Evolutionary conservation across 1,284 basidiomycete genomes (phyloP), one percentile per base, ranked within the genome.

Genomic region (Ceraceosorus guamensis): DNA sequence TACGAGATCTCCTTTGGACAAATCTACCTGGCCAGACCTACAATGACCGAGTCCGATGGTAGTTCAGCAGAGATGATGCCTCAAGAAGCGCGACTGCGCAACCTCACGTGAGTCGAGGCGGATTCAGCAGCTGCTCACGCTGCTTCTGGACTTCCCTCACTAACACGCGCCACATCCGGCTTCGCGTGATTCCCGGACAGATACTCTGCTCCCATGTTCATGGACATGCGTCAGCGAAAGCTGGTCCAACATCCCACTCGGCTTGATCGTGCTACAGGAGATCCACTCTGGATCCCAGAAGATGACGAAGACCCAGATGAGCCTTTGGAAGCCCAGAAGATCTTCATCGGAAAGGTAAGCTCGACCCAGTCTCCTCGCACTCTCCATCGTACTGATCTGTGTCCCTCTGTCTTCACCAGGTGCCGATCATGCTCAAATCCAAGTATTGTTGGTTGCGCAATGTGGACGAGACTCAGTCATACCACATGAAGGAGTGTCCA

Each of bases 1-100:
- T 97, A 95, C 78, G 91, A 97, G 80, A 90, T 99, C 77, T 87
- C 87, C 71, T 98, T 98, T 73, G 91, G 90, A 8, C 95, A 99
- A 79, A 93, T 98, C 75, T 96, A 95, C 78, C 84, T 98, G 56
- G 92, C 92, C 45, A 83, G 89, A 63, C 90, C 93, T 35, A 93
- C 89, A 14, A 86, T 92, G 60, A 96, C 90, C 13, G 95, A 99
- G 77, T 86, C 89, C 55, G 93, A 99, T 79, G 93, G 95, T 48
- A 88, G 88, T 16, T 89, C 91, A 3, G 86, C 88, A 1, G 87
- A 90, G 24, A 85, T 98, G 33, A 96, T 95, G 77, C 93, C 93
- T n/a, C 92, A 97, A 75, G 93, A 98, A 78, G 93, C 93, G 3
- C 84, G 95, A 61, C 79, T 96, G 63, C 83, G 93, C 61, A 98